phyloP scores from a whole-genome alignment of 352 stramenopile species.

The Globisporangium carolinianum region DNA sequence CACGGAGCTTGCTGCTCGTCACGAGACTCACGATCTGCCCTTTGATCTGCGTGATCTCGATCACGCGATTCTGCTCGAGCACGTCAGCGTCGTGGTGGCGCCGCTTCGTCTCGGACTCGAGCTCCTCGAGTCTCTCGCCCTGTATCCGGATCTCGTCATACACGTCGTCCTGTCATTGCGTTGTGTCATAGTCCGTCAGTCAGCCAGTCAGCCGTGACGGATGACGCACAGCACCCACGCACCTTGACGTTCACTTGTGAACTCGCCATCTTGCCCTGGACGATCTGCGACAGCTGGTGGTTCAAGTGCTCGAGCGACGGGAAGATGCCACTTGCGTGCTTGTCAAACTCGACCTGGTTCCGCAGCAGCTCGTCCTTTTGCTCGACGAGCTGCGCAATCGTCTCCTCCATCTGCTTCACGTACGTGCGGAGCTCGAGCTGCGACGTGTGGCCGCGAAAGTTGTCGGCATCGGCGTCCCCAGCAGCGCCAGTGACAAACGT shows the following conservation, averaged over 20 bases:
- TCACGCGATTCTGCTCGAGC: conserved; percentile 58
- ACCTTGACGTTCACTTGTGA: conserved; percentile 48
- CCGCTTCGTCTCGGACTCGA: conserved; percentile 61
- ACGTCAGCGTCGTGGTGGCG: conserved; percentile 74
- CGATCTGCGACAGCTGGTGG: conserved; percentile 69
- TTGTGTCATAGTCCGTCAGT: not conserved
- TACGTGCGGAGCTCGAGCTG: conserved; percentile 56
- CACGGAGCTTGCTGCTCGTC: conserved; percentile 53
- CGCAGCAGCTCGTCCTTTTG: conserved; percentile 69
- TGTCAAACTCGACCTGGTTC: conserved; percentile 78
- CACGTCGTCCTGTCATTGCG: conserved; percentile 34
- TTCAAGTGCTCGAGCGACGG: conserved; percentile 74
- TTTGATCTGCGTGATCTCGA: conserved; percentile 76
- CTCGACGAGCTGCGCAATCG: conserved; percentile 67
- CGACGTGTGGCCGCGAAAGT: conserved; percentile 18
- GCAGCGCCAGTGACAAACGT: conserved; percentile 6
- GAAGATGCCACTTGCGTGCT: conserved; percentile 80
- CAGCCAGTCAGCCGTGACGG: too few species aligned
- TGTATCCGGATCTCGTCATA: conserved; percentile 68
- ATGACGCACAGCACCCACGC: not conserved
- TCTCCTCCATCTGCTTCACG: conserved; percentile 77
- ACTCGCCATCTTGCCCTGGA: conserved; percentile 54
- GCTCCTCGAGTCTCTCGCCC: conserved; percentile 62
- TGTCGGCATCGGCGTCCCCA: conserved; percentile 13
- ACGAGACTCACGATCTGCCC: conserved; percentile 63